Evolutionary conservation across 2,329 filamentous ascomycete genomes (phyloP).

Genomic region (Aspergillus pseudoglaucus): DNA sequence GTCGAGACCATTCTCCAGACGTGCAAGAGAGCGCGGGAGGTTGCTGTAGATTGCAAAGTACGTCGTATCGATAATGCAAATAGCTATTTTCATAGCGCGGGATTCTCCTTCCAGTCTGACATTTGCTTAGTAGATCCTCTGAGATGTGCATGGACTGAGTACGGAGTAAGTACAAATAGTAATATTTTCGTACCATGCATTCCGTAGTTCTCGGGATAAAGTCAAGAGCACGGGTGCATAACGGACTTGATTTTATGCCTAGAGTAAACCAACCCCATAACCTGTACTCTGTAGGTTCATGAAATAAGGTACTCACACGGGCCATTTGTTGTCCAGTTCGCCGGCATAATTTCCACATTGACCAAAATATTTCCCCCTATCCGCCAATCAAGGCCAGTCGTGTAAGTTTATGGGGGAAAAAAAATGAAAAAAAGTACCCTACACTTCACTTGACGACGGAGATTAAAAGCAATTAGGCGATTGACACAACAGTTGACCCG

Average conservation of each 20-base stretch:
- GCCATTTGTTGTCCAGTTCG: background rate
- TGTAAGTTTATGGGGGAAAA: too few relatives aligned
- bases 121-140: background rate
- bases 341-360: slow-evolving; percentile 6
- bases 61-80: background rate
- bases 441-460: too few relatives aligned
- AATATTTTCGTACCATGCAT: too few relatives aligned
- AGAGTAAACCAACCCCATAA: slow-evolving; percentile 1
- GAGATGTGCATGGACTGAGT: too few relatives aligned
- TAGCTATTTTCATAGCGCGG: background rate
- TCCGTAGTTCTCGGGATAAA: background rate
- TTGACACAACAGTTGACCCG: slow-evolving; percentile 7
- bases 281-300: background rate
- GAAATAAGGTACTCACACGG: background rate
- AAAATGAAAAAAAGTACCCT: background rate
- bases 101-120: background rate
- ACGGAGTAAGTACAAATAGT: too few relatives aligned
- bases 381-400: background rate
- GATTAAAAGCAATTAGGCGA: background rate
- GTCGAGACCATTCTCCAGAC: slow-evolving; percentile 8
- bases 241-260: background rate
- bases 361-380: background rate
- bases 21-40: background rate
- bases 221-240: background rate
- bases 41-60: background rate